These are phyloP conservation scores for Knoxdaviesia proteae DNA, from an alignment of 2,329 filamentous ascomycete species.

Conservation along the genomic window DNA sequence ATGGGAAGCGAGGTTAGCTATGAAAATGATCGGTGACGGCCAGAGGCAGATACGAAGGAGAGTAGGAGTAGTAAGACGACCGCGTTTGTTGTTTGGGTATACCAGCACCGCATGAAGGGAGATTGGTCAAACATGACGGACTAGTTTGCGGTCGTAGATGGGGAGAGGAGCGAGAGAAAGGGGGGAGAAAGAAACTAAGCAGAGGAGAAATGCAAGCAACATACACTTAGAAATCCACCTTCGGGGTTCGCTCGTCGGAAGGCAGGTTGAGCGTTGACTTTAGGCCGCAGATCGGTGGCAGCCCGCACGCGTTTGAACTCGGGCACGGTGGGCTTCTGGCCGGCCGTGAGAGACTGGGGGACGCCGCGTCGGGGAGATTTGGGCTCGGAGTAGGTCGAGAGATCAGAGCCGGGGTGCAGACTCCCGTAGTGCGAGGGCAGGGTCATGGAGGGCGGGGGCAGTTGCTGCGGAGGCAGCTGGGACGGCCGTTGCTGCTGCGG, in stretches of 20 bases:
- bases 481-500: constrained; percentile 1
- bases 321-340: constrained; percentile 33
- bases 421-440: constrained; percentile 2
- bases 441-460: constrained; percentile 1
- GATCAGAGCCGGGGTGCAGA: constrained; percentile 3
- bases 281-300: constrained; percentile 55
- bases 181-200: constrained; percentile 5
- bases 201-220: constrained; percentile 11
- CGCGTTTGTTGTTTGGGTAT: neutral
- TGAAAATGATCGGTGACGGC: neutral
- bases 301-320: constrained; percentile 67
- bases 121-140: neutral
- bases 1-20: constrained; percentile 7
- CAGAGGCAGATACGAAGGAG: neutral
- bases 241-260: constrained; percentile 90
- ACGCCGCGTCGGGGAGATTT: constrained; percentile 36
- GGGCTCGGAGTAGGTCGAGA: constrained; percentile 25
- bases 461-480: neutral
- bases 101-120: neutral
- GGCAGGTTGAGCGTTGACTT: constrained; percentile 68
- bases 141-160: neutral
- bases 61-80: neutral
- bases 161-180: neutral
- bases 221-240: constrained; percentile 90
- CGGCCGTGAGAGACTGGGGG: constrained; percentile 14